Evolutionary conservation across 352 stramenopile species (phyloP), one percentile per base, ranked within the genome.

Genomic region (Phytophthora tentaculata): DNA sequence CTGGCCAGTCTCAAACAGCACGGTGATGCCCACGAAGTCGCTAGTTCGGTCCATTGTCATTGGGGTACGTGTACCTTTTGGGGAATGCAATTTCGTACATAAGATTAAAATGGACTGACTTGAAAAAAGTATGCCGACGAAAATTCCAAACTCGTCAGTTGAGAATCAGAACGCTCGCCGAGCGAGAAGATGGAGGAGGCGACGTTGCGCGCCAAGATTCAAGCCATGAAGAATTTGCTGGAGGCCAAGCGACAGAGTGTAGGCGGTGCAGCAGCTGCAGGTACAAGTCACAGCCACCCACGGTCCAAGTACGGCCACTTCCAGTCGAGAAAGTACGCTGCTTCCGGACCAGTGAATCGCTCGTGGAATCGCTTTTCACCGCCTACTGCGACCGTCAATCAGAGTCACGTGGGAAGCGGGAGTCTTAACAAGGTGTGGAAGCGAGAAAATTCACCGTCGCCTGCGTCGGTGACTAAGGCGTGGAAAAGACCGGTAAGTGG

Each of bases 11-110:
- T 91, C 84, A 45, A 94, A 95, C 26, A 95, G 83, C 76, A 94
- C 80, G 47, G 83, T 86, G 69, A 95, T 92, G 63, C 86, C 84
- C 49, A 93, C 84, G 48, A 95, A 95, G 70, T 95, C 85, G 73
- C 80, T 86, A 67, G 87, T 95, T 24, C 86, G 83, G 73, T 95
- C 87, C 79, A 76, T 35, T n/a, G 14, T 44, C n/a, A n/a, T n/a
- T n/a, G n/a, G n/a, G n/a, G n/a, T 47, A 57, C n/a, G 20, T 52
- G 9, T 32, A 52, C 23, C 14, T 53, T 53, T 45, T 22, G 32
- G 9, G 44, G 6, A 28, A 50, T 9, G 19, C 13, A 41, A 22
- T 44, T 24, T 61, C 64, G 64, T 67, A 71, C 64, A 48, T 71
- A 67, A 61, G 17, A 0, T 2, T 17, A 56, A 14, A 14, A 23